These are phyloP conservation scores for Epichloe aotearoae DNA, from an alignment of 2,329 filamentous ascomycete species.

Conservation along the genomic window DNA sequence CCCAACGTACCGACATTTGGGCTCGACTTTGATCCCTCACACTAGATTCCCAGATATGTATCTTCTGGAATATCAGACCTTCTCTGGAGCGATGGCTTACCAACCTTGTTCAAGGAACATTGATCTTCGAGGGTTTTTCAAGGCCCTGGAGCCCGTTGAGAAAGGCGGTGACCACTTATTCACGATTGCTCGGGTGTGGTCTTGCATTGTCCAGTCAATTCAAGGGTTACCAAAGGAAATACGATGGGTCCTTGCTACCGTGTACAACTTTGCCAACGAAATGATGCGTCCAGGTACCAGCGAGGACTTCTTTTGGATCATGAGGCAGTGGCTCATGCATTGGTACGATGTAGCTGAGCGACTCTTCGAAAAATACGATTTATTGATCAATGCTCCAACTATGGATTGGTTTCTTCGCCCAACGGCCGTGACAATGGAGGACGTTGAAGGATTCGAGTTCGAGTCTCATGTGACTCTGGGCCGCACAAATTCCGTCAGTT, in stretches of 20 bases:
- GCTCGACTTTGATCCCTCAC: constrained; percentile 13
- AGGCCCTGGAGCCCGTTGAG: constrained; percentile 11
- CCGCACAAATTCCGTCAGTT: neutral
- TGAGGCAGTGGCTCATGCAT: constrained; percentile 17
- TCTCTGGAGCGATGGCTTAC: constrained; percentile 13
- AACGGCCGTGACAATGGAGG: neutral
- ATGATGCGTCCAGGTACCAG: constrained; percentile 11
- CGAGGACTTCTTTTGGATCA: constrained; percentile 11
- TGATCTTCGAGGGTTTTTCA: constrained; percentile 11
- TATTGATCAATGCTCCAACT: constrained; percentile 9
- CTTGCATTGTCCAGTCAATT: constrained; percentile 15
- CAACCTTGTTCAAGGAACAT: constrained; percentile 17
- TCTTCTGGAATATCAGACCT: constrained; percentile 16
- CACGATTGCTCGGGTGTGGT: constrained; percentile 17
- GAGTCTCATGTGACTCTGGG: neutral
- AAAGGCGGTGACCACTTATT: constrained; percentile 13
- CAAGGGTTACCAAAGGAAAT: constrained; percentile 14
- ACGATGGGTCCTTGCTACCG: constrained; percentile 18
- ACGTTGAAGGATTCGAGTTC: neutral
- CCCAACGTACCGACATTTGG: constrained; percentile 11
- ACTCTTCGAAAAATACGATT: constrained; percentile 10
- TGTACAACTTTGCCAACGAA: constrained; percentile 19
- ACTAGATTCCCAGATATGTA: constrained; percentile 9
- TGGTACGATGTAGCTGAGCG: constrained; percentile 15
- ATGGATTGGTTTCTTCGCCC: constrained; percentile 16